Percentiles rank a stretch among this genome's conserved stretches.
These are phyloP conservation scores for Przewalskia tangutica DNA, from an alignment of 257 asterid genomes.

Conservation along the genomic window DNA sequence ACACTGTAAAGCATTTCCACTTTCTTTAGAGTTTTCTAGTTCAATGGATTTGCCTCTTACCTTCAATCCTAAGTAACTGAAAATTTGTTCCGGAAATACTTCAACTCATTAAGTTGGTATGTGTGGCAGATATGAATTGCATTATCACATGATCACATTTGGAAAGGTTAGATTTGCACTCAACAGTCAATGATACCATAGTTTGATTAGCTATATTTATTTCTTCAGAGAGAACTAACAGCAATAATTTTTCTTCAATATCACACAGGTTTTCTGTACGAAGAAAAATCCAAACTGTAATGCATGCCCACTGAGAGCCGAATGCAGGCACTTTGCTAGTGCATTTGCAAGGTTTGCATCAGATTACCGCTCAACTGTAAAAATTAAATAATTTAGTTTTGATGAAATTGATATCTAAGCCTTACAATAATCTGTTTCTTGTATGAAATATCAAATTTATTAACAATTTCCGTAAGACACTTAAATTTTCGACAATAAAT, in stretches of 20 bases:
- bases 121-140: conserved; percentile 35
- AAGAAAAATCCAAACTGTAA: conserved; percentile 43
- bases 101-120: conserved; percentile 3
- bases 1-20: conserved; percentile 20
- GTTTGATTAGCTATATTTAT: neutral
- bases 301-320: conserved; percentile 46
- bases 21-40: neutral
- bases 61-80: neutral
- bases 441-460: neutral
- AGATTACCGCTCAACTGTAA: neutral
- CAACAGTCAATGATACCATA: neutral
- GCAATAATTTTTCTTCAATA: neutral
- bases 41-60: neutral
- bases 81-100: neutral
- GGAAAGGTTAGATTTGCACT: conserved; percentile 38
- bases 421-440: neutral
- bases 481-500: neutral
- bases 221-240: neutral
- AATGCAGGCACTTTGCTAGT: conserved; percentile 55
- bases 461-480: neutral
- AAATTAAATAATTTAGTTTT: neutral
- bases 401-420: neutral
- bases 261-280: conserved; percentile 41
- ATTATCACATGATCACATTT: conserved; percentile 42
- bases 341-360: conserved; percentile 39